Conservation (phyloP, 345 rosid genomes). For the Iberis pinnata region DNA sequence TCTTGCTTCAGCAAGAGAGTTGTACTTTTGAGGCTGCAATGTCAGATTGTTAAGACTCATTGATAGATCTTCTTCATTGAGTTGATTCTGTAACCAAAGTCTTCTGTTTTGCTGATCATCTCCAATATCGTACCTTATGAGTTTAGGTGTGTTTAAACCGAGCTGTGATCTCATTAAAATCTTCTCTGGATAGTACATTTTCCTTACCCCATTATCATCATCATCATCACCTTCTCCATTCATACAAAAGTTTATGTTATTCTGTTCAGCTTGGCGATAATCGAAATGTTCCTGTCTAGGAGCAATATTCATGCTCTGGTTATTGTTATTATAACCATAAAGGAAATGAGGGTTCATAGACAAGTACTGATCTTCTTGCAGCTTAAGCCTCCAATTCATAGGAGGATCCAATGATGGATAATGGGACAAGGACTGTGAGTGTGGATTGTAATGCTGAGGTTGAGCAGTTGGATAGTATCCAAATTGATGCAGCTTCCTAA, state of each 20-base stretch:
- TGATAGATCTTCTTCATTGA: constrained; percentile 33
- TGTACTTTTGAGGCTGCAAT: constrained; percentile 44
- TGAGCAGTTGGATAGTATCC: constrained; percentile 39
- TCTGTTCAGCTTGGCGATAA: constrained; percentile 37
- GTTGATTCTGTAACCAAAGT: constrained; percentile 38
- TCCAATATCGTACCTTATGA: constrained; percentile 45
- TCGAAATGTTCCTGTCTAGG: constrained; percentile 43
- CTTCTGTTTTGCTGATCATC: constrained; percentile 39
- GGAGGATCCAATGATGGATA: constrained; percentile 38
- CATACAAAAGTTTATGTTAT: constrained; percentile 44
- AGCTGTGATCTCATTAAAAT: constrained; percentile 50
- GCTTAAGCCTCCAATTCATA: constrained; percentile 31
- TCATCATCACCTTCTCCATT: constrained; percentile 31
- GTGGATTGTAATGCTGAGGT: constrained; percentile 39
- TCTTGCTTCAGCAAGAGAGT: constrained; percentile 44
- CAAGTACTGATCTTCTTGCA: constrained; percentile 22
- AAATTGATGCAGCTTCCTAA: constrained; percentile 40
- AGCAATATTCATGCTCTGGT: constrained; percentile 9
- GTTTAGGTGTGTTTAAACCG: constrained; percentile 40
- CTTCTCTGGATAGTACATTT: constrained; percentile 50
- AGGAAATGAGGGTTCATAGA: constrained; percentile 22
- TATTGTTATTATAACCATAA: constrained; percentile 8
- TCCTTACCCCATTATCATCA: constrained; percentile 35
- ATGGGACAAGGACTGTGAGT: constrained; percentile 38
- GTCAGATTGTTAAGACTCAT: constrained; percentile 34